These are phyloP conservation scores for Aspergillus neotritici DNA, from an alignment of 2,329 filamentous ascomycete genomes.

Conservation along the genomic window DNA sequence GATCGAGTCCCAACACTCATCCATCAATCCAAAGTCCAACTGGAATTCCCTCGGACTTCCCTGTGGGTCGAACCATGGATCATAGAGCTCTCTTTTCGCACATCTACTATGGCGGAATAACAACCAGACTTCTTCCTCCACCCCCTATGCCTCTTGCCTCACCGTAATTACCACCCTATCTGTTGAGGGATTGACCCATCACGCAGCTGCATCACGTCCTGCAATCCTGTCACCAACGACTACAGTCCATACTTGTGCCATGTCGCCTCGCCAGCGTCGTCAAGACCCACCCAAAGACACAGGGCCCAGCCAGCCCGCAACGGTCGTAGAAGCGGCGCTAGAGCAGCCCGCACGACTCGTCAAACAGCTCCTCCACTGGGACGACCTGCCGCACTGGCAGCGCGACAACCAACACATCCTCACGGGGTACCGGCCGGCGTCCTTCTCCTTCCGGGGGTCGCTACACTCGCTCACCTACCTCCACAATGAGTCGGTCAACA, in stretches of 20 bases:
- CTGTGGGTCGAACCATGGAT: too few species aligned
- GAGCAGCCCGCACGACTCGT: constrained; percentile 26
- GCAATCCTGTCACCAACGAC: not conserved
- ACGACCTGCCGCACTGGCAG: constrained; percentile 50
- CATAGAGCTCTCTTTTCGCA: too few species aligned
- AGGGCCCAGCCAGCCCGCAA: constrained; percentile 20
- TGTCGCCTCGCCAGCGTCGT: constrained; percentile 30
- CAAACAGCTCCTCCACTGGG: constrained; percentile 44
- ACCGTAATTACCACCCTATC: constrained; percentile 15
- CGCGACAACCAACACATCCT: constrained; percentile 66
- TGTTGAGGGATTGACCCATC: constrained; percentile 17
- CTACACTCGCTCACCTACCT: constrained; percentile 56
- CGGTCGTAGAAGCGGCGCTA: constrained; percentile 21
- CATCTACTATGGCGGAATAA: too few species aligned
- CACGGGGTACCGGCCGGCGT: constrained; percentile 59
- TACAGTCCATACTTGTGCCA: constrained; percentile 20
- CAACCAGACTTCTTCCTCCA: not conserved
- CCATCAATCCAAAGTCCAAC: too few species aligned
- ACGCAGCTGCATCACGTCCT: constrained; percentile 5
- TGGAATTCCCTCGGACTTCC: too few species aligned
- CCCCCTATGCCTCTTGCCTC: not conserved
- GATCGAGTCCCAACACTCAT: not conserved
- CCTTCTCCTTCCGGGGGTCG: constrained; percentile 56
- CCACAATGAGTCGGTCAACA: constrained; percentile 67
- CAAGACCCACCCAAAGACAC: constrained; percentile 14